These are phyloP conservation scores for Maudiozyma serrabonitensis DNA, from an alignment of 805 yeast species.

Conservation along the genomic window DNA sequence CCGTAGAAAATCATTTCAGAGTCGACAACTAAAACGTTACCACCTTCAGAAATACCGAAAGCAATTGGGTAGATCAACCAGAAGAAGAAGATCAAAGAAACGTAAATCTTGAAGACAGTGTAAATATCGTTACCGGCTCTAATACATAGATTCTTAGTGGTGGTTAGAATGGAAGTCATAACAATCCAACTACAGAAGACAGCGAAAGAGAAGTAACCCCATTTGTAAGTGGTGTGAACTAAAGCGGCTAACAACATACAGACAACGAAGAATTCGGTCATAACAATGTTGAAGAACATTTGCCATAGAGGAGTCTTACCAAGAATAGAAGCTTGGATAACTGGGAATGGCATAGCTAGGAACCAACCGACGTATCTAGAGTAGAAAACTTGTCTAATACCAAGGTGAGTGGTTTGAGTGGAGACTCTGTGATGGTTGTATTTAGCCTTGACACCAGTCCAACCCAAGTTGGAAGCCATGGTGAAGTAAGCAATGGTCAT, in stretches of 20 bases:
- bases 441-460: conserved; percentile 39
- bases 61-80: conserved; percentile 34
- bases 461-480: conserved; percentile 52
- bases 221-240: conserved; percentile 39
- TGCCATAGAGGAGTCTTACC: conserved; percentile 21
- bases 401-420: conserved; percentile 20
- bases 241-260: conserved; percentile 37
- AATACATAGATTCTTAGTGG: conserved; percentile 17
- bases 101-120: conserved; percentile 12
- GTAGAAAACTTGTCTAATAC: conserved; percentile 48
- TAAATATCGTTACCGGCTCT: conserved; percentile 16
- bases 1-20: conserved; percentile 53
- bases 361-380: conserved; percentile 52
- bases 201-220: conserved; percentile 43
- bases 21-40: conserved; percentile 49
- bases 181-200: conserved; percentile 16
- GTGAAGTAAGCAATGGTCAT: conserved; percentile 44
- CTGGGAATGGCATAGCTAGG: conserved; percentile 40
- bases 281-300: conserved; percentile 25
- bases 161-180: conserved; percentile 17
- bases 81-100: conserved; percentile 26
- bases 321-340: conserved; percentile 23
- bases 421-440: conserved; percentile 38
- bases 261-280: conserved; percentile 35
- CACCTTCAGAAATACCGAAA: conserved; percentile 43